phyloP scores from a whole-genome alignment of 768 basidiomycete genomes.

The Amanita phalloides region DNA sequence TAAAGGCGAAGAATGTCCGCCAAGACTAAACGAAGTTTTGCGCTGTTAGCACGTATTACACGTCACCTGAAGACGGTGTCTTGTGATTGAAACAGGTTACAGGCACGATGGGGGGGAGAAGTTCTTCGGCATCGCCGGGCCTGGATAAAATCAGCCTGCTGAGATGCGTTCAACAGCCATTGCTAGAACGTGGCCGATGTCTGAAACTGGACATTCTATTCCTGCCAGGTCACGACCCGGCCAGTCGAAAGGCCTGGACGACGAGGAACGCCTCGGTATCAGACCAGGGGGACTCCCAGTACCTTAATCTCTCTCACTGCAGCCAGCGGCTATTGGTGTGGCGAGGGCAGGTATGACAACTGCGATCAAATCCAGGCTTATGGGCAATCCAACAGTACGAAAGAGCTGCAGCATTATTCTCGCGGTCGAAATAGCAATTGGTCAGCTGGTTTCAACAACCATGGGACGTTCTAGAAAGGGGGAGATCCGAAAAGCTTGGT shows the following conservation, averaged over 20 bases:
- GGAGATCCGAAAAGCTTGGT: neutral
- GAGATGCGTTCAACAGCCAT: neutral
- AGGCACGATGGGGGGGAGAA: too few relatives aligned
- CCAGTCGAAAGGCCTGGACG: neutral
- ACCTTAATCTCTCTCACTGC: neutral
- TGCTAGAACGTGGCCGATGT: too few relatives aligned
- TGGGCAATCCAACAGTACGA: neutral
- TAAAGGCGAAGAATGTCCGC: neutral
- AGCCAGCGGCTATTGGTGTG: neutral
- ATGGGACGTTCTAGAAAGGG: neutral
- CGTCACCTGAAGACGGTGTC: neutral
- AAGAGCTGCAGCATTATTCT: neutral
- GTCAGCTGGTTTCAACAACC: neutral
- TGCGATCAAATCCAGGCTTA: neutral
- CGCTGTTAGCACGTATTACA: neutral
- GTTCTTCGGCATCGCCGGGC: neutral
- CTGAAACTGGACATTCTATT: too few relatives aligned
- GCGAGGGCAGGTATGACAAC: neutral
- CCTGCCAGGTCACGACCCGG: too few relatives aligned
- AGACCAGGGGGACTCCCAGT: neutral
- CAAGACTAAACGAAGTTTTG: neutral
- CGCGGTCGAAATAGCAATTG: neutral
- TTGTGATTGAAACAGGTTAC: neutral
- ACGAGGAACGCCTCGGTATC: neutral
- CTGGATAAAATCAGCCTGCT: neutral